Conservation (phyloP, 371 early-diverging fungal genomes). For the Apophysomyces sp. region DNA sequence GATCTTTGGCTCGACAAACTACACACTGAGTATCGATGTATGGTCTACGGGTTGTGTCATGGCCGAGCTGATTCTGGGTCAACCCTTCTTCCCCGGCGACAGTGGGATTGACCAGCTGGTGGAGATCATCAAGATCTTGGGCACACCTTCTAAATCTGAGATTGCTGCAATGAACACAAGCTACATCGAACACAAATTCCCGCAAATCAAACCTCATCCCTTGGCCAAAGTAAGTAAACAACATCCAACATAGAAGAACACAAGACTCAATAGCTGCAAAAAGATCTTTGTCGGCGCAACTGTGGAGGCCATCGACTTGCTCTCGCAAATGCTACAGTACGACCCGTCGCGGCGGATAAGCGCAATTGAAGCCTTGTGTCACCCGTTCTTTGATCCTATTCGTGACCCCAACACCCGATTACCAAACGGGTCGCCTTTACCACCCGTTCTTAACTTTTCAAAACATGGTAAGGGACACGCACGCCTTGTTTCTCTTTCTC, state of each 20-base stretch:
- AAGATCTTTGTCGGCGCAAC: constrained; percentile 70
- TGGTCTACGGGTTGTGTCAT: constrained; percentile 99
- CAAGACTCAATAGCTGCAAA: constrained; percentile 10
- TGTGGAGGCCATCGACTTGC: constrained; percentile 83
- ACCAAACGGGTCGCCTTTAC: constrained; percentile 77
- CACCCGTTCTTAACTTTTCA: constrained; percentile 88
- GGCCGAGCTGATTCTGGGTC: constrained; percentile 96
- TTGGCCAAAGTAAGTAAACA: constrained; percentile 67
- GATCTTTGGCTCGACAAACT: constrained; percentile 96
- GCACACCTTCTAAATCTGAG: constrained; percentile 96
- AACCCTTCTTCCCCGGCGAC: constrained; percentile 98
- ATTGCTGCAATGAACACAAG: constrained; percentile 96
- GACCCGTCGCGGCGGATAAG: constrained; percentile 89
- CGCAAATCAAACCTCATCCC: constrained; percentile 94
- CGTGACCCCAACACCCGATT: constrained; percentile 78
- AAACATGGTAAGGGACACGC: constrained; percentile 71
- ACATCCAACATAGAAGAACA: background rate
- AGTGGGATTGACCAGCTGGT: constrained; percentile 99
- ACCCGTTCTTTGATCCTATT: constrained; percentile 95
- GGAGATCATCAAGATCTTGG: constrained; percentile 99
- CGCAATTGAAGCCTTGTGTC: constrained; percentile 90
- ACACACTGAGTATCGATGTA: constrained; percentile 89
- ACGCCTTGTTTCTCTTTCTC: too few species aligned
- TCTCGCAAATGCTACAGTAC: constrained; percentile 89
- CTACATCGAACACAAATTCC: constrained; percentile 97